A percentile compares a stretch with the other conserved stretches of the same genome.
These are phyloP conservation scores for Ottelia alismoides DNA, from an alignment of 106 monocot genomes.

Conservation along the genomic window DNA sequence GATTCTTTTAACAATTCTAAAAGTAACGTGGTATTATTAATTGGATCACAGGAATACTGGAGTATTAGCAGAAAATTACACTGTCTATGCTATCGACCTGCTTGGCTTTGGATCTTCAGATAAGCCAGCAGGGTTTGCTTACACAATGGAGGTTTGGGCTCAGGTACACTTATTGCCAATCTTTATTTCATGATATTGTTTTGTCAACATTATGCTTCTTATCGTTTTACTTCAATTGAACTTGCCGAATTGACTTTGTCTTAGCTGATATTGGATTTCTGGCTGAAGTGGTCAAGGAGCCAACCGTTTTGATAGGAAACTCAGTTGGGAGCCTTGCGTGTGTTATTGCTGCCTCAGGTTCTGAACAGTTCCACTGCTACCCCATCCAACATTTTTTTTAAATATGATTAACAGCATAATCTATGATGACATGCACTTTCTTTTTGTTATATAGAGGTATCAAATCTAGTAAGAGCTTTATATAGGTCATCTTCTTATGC, in stretches of 20 bases:
- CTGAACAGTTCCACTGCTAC: background rate
- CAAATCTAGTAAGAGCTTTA: no score
- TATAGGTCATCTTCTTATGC: no score
- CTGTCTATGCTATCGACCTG: constrained; percentile 86
- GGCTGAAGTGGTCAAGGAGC: constrained; percentile 63
- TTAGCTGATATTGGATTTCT: constrained; percentile 93
- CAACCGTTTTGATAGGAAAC: constrained; percentile 81
- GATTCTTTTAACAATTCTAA: no score
- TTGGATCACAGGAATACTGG: constrained; percentile 82
- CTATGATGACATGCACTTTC: no score
- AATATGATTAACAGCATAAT: no score
- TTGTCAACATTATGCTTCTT: background rate
- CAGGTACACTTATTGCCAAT: no score
- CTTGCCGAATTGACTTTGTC: no score
- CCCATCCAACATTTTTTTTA: no score
- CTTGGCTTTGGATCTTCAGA: constrained; percentile 95
- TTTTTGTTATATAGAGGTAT: no score
- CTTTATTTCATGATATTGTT: background rate
- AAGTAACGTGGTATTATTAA: no score
- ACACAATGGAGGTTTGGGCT: constrained; percentile 95
- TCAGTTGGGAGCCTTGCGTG: constrained; percentile 98
- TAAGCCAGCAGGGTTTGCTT: constrained; percentile 76
- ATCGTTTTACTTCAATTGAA: no score
- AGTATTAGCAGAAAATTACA: constrained; percentile 58
- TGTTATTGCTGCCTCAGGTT: constrained; percentile 92